Evolutionary conservation across 257 asterid genomes (phyloP).

Genomic region (Petunia secreta): DNA sequence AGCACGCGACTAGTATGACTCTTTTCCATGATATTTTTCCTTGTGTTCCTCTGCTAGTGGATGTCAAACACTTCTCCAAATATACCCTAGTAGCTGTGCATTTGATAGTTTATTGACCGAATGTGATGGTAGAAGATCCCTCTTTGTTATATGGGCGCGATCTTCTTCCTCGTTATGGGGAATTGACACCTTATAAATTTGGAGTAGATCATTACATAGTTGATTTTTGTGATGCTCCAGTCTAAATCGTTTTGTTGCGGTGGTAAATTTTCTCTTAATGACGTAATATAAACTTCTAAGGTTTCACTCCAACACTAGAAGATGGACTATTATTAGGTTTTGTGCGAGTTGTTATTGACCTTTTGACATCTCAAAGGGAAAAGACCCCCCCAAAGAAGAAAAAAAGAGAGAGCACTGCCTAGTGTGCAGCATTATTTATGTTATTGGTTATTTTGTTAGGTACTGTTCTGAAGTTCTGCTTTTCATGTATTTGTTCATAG

Average conservation of each 20-base stretch:
- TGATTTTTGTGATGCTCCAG: neutral
- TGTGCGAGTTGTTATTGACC: neutral
- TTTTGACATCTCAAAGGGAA: neutral
- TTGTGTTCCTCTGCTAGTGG: neutral
- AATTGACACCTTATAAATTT: too few species aligned
- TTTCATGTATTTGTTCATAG: slow-evolving; percentile 42
- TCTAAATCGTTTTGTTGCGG: neutral
- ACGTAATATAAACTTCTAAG: neutral
- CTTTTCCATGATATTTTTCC: neutral
- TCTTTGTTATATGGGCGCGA: neutral
- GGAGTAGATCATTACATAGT: neutral
- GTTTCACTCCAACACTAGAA: neutral
- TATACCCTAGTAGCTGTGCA: neutral
- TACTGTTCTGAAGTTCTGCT: neutral
- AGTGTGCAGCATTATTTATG: neutral
- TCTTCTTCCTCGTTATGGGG: too few species aligned
- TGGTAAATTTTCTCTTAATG: neutral
- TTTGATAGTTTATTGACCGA: neutral
- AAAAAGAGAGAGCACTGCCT: neutral
- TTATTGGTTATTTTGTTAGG: neutral
- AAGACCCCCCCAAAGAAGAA: too few species aligned
- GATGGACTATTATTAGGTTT: neutral
- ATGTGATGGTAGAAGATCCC: neutral
- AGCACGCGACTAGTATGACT: neutral
- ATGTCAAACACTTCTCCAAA: neutral